Evolutionary conservation across 805 yeast genomes (phyloP).

Genomic region (Metschnikowia matae): DNA sequence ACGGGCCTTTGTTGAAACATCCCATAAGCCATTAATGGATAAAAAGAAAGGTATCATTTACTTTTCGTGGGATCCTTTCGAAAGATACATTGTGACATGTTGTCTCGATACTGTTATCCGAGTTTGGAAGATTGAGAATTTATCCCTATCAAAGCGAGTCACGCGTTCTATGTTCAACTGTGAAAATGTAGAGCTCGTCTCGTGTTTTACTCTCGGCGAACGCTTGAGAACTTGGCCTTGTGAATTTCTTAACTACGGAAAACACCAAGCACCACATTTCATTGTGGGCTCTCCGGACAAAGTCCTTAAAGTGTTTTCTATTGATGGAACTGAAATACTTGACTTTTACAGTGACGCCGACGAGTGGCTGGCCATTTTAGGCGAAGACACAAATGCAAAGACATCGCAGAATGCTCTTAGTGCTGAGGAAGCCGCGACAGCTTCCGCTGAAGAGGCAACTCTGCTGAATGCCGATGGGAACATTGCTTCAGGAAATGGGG

Average conservation of each 20-base stretch:
- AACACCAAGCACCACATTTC: conserved; percentile 39
- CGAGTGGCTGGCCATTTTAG: conserved; percentile 19
- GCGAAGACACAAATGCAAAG: conserved; percentile 11
- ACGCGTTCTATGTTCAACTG: conserved; percentile 25
- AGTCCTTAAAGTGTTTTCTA: conserved; percentile 38
- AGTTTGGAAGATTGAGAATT: conserved; percentile 58
- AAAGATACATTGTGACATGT: conserved; percentile 61
- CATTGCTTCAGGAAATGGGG: conserved; percentile 3
- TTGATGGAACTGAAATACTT: conserved; percentile 38
- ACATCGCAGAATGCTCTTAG: background rate
- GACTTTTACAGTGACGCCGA: conserved; percentile 39
- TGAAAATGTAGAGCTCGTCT: conserved; percentile 15
- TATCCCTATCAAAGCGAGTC: conserved; percentile 21
- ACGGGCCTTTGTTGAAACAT: conserved; percentile 23
- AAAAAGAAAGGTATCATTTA: conserved; percentile 44
- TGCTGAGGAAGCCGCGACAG: conserved; percentile 6
- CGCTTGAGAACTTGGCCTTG: conserved; percentile 45
- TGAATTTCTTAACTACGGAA: conserved; percentile 57
- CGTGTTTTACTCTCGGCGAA: conserved; percentile 40
- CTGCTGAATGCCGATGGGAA: conserved; percentile 1
- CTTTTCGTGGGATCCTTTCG: conserved; percentile 74
- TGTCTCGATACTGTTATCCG: conserved; percentile 67
- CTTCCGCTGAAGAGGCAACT: conserved; percentile 1
- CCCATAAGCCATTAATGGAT: conserved; percentile 23
- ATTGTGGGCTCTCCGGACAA: conserved; percentile 77